Conservation (phyloP, 225 moss, liverwort and hornwort genomes). For the Thuidium tamariscinum region DNA sequence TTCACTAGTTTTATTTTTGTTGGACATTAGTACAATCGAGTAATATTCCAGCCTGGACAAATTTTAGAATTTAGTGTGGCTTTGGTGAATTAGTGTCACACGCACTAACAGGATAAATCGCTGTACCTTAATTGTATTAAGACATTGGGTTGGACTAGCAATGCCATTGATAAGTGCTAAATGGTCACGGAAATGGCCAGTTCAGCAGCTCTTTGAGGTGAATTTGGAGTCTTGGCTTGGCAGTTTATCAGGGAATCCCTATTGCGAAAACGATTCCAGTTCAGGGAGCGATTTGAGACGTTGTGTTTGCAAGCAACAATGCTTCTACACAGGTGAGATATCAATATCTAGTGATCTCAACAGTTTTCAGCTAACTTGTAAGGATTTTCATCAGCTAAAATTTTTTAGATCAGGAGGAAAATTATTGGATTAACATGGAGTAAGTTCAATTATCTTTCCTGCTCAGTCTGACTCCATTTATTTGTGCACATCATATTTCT, state of each 20-base stretch:
- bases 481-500: background rate
- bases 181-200: background rate
- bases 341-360: background rate
- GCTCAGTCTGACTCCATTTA: background rate
- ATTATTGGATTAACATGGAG: background rate
- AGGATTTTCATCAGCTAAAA: background rate
- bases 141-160: too few relatives aligned
- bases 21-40: background rate
- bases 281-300: constrained; percentile 3
- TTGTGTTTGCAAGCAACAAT: constrained; percentile 24
- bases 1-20: background rate
- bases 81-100: background rate
- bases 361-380: background rate
- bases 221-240: background rate
- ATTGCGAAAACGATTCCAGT: background rate
- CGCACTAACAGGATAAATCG: background rate
- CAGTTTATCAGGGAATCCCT: constrained; percentile 26
- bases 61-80: background rate
- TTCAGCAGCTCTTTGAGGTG: background rate
- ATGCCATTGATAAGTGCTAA: background rate
- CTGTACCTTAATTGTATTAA: background rate
- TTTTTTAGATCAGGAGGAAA: background rate
- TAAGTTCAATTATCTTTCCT: background rate
- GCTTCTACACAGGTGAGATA: constrained; percentile 19
- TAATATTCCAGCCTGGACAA: background rate